Evolutionary conservation across 2,329 filamentous ascomycete species (phyloP).

Genomic region (Penicillium sp.): DNA sequence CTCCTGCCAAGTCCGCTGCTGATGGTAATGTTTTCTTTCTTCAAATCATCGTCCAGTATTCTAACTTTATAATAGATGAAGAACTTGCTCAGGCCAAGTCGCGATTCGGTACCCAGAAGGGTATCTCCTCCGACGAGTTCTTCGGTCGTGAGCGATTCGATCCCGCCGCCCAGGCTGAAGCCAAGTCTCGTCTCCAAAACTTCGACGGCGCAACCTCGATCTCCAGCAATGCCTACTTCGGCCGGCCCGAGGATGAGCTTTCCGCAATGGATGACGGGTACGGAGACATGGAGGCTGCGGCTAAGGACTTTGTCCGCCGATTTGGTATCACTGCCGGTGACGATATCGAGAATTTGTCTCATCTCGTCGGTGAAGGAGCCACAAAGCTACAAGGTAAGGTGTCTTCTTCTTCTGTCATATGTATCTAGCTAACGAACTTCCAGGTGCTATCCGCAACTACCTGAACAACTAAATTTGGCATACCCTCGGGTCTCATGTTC

Average conservation of each 20-base stretch:
- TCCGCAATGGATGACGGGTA: slow-evolving; percentile 68
- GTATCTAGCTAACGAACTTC: not conserved
- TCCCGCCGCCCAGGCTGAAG: slow-evolving; percentile 74
- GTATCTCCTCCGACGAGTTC: slow-evolving; percentile 97
- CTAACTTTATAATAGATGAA: slow-evolving; percentile 54
- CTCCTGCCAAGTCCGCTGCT: slow-evolving; percentile 66
- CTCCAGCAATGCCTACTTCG: slow-evolving; percentile 97
- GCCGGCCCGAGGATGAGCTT: slow-evolving; percentile 79
- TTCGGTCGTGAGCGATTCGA: slow-evolving; percentile 90
- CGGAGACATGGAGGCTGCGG: slow-evolving; percentile 85
- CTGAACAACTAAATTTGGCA: slow-evolving; percentile 44
- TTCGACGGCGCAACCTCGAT: slow-evolving; percentile 92
- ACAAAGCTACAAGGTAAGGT: slow-evolving; percentile 70
- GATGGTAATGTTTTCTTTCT: slow-evolving; percentile 55
- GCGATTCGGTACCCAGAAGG: slow-evolving; percentile 91
- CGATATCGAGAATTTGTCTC: slow-evolving; percentile 86
- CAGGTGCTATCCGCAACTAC: slow-evolving; percentile 50
- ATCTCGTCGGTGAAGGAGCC: slow-evolving; percentile 81
- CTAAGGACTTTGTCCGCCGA: slow-evolving; percentile 92
- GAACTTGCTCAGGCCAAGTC: slow-evolving; percentile 77
- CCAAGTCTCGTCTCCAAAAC: slow-evolving; percentile 80
- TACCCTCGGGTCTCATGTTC: slow-evolving; percentile 8
- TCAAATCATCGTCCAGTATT: not conserved
- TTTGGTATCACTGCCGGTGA: slow-evolving; percentile 96
- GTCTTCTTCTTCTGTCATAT: not conserved